These are phyloP conservation scores for Tolypocladium pustulatum DNA, from an alignment of 2,329 filamentous ascomycete genomes.

Conservation along the genomic window DNA sequence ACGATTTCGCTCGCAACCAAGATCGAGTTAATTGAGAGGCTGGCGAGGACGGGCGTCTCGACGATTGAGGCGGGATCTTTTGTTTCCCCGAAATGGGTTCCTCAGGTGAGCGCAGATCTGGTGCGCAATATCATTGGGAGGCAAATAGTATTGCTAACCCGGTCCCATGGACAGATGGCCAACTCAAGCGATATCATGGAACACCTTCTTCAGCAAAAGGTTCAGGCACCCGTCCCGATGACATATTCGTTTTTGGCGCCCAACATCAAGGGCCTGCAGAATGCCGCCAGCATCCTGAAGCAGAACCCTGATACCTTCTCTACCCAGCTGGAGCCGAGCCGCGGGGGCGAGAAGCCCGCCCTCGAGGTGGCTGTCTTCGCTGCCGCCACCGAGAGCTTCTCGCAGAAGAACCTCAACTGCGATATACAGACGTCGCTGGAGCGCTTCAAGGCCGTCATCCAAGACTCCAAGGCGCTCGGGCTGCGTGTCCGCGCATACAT, in stretches of 20 bases:
- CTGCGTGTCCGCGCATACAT: constrained; percentile 70
- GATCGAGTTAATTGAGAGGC: constrained; percentile 60
- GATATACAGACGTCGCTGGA: constrained; percentile 62
- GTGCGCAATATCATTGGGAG: not conserved
- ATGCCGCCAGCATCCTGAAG: constrained; percentile 45
- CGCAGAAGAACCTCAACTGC: constrained; percentile 74
- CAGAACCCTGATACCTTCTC: constrained; percentile 37
- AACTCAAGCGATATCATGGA: constrained; percentile 66
- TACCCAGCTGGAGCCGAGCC: constrained; percentile 36
- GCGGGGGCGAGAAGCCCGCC: constrained; percentile 31
- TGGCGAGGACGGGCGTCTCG: constrained; percentile 57
- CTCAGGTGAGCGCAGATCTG: constrained; percentile 46
- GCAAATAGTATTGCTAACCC: not conserved
- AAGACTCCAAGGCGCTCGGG: constrained; percentile 51
- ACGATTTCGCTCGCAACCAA: constrained; percentile 63
- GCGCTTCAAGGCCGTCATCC: constrained; percentile 60
- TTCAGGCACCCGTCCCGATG: constrained; percentile 43
- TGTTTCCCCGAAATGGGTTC: constrained; percentile 75
- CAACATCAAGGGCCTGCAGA: constrained; percentile 61
- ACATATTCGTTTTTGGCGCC: constrained; percentile 76
- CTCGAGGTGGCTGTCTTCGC: constrained; percentile 74
- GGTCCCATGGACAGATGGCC: constrained; percentile 52
- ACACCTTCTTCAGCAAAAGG: constrained; percentile 50
- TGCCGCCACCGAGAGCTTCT: constrained; percentile 72
- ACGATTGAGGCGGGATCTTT: constrained; percentile 77